phyloP scores from a whole-genome alignment of 352 stramenopile species.

The Phytopythium helicoides region DNA sequence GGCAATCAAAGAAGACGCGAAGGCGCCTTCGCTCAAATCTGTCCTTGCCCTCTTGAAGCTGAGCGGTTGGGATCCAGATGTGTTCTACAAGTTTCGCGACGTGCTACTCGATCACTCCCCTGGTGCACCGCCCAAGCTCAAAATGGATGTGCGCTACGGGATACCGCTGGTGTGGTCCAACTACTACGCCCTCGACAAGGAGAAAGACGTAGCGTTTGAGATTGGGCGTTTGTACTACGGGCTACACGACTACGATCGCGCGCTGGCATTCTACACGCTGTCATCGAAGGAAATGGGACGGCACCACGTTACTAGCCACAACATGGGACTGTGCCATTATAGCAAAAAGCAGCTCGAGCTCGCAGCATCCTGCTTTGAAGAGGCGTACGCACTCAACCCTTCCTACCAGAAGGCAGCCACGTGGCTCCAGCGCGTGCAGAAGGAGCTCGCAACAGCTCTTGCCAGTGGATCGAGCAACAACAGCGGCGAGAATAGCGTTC shows the following conservation, averaged over 20 bases:
- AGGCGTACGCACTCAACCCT: conserved; percentile 59
- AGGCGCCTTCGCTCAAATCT: conserved; percentile 78
- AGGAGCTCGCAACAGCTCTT: conserved; percentile 27
- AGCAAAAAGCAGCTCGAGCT: conserved; percentile 74
- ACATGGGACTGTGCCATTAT: conserved; percentile 95
- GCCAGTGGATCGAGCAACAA: conserved; percentile 8
- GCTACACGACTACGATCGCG: conserved; percentile 90
- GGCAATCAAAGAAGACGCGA: conserved; percentile 77
- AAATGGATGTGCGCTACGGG: conserved; percentile 81
- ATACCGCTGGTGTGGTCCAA: conserved; percentile 89
- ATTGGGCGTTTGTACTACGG: conserved; percentile 92
- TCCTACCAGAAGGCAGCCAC: conserved; percentile 79
- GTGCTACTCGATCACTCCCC: conserved; percentile 87
- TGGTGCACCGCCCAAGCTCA: conserved; percentile 54
- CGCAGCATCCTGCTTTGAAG: conserved; percentile 65
- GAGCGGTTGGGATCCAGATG: conserved; percentile 91
- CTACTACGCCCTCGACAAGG: conserved; percentile 92
- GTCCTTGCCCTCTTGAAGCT: conserved; percentile 92
- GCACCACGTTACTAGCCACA: conserved; percentile 95
- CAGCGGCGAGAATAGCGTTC: conserved; percentile 10
- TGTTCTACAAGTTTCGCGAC: conserved; percentile 96
- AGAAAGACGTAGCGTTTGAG: conserved; percentile 93
- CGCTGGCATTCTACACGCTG: conserved; percentile 86
- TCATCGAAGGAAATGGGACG: conserved; percentile 89
- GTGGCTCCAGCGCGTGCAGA: conserved; percentile 77